Evolutionary conservation across 2,329 filamentous ascomycete species (phyloP), one percentile per base, ranked within the genome.

Genomic region (Incumbomyces delicatus): DNA sequence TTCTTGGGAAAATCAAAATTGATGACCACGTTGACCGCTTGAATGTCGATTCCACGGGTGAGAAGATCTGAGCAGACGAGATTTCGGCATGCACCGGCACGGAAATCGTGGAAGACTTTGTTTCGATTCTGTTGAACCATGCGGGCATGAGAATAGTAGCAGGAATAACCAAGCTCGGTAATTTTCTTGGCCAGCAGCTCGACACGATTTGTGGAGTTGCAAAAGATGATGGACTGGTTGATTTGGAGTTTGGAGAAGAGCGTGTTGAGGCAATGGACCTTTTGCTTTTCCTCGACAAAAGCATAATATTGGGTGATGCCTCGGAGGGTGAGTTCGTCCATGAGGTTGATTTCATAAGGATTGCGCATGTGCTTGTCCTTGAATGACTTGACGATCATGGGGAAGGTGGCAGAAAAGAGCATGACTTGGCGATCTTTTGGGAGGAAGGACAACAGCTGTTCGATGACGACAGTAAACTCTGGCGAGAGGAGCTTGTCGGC

Each of bases 1-100:
- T 98, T 98, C 73, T 98, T 98, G 46, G 92, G 92, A 66, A 98
- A 98, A 62, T 98, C 92, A 61, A 98, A 98, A 73, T 98, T 98
- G 78, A 98, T 98, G 63, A 98, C 92, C 46, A 98, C 92, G 60
- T 98, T 98, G 62, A 98, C 92, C 45, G 92, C 92, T 68, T 98
- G 92, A 55, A 98, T 98, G 70, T 98, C 92, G 61, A 98, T 98
- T 80, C 92, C 92, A 69, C 92, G 89, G 53, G 92, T 98, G 54
- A 98, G 78, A 33, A 98, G 76, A 70, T 98, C 92, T 2, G 94
- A 98, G 70, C 92, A 98, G 53, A 98, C 92, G 32, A 98, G 80
- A 65, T 98, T 98, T 60, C 92, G 87, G 73, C 90, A 96, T 44
- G 95, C 89, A 49, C 92, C 92, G 60, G 95, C 95, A 57, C 92